Conservation (phyloP, 768 basidiomycete species). For the Macrolepiota albuminosa region DNA sequence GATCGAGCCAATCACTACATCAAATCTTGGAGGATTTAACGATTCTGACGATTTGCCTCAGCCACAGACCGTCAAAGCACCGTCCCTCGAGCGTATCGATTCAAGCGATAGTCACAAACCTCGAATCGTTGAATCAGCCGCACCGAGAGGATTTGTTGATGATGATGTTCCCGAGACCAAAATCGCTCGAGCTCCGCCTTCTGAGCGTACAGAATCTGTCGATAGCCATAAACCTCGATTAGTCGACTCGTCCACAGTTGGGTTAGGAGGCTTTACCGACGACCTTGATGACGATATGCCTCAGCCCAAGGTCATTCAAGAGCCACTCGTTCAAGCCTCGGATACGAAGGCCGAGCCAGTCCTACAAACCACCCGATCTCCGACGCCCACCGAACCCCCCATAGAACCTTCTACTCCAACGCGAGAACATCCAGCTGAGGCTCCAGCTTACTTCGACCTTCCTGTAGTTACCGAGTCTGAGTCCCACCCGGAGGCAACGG, state of each 20-base stretch:
- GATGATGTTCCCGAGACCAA: not conserved
- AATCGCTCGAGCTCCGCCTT: not conserved
- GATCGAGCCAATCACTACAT: not conserved
- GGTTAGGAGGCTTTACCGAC: not conserved
- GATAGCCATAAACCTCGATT: not conserved
- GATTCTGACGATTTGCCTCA: not conserved
- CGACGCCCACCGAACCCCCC: not conserved
- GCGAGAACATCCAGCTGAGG: not conserved
- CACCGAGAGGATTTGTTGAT: not conserved
- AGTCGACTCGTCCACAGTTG: not conserved
- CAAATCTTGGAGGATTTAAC: not conserved
- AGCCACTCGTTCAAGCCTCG: slow-evolving; percentile 1
- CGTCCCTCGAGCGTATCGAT: not conserved
- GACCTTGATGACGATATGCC: not conserved
- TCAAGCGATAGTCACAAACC: not conserved
- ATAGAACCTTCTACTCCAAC: not conserved
- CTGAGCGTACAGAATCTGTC: not conserved
- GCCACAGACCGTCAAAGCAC: not conserved
- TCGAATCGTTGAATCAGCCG: not conserved
- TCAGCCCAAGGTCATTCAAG: not conserved
- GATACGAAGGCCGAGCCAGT: slow-evolving; percentile 1
- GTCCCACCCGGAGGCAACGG: not conserved
- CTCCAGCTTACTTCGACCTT: not conserved
- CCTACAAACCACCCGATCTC: not conserved
- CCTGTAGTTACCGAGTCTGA: not conserved